Percentiles rank a stretch among this genome's conserved stretches.
These are phyloP conservation scores for Paraphaeosphaeria minitans DNA, from an alignment of 2,329 filamentous ascomycete species.

Conservation along the genomic window DNA sequence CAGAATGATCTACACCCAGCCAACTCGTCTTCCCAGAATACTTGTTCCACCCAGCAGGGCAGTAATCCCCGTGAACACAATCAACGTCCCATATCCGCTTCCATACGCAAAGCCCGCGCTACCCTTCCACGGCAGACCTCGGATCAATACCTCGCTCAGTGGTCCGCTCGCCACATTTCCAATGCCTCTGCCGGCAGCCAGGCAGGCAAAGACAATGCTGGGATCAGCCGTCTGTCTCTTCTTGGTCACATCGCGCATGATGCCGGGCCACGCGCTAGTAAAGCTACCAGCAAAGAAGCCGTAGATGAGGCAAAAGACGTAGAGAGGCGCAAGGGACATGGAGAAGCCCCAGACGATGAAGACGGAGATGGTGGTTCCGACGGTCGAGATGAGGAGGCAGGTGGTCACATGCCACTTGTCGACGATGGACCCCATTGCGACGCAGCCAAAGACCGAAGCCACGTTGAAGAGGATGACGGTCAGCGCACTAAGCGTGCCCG, in stretches of 20 bases:
- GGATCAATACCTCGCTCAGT: conserved; percentile 53
- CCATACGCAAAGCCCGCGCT: conserved; percentile 34
- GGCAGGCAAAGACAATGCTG: conserved; percentile 53
- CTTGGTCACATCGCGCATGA: conserved; percentile 31
- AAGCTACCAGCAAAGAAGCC: conserved; percentile 42
- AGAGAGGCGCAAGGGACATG: conserved; percentile 41
- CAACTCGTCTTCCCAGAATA: conserved; percentile 3
- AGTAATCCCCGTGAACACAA: conserved; percentile 48
- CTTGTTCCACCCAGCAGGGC: conserved; percentile 25
- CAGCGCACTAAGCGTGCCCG: conserved; percentile 30
- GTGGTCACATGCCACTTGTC: conserved; percentile 52
- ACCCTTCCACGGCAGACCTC: conserved; percentile 10
- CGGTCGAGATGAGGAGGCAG: conserved; percentile 49
- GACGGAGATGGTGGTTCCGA: conserved; percentile 48
- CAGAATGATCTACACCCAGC: neutral
- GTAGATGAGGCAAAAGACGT: conserved; percentile 41
- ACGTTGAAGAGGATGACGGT: conserved; percentile 45
- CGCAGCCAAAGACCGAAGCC: conserved; percentile 43
- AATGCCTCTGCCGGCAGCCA: conserved; percentile 56
- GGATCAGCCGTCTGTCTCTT: conserved; percentile 30
- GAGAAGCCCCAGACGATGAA: conserved; percentile 60
- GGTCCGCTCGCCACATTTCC: conserved; percentile 58
- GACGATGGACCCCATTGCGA: conserved; percentile 45
- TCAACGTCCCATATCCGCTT: conserved; percentile 46
- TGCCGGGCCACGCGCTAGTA: conserved; percentile 30